Base-by-base conservation (phyloP, 257 asterid species). In the Perilla frutescens region DNA sequence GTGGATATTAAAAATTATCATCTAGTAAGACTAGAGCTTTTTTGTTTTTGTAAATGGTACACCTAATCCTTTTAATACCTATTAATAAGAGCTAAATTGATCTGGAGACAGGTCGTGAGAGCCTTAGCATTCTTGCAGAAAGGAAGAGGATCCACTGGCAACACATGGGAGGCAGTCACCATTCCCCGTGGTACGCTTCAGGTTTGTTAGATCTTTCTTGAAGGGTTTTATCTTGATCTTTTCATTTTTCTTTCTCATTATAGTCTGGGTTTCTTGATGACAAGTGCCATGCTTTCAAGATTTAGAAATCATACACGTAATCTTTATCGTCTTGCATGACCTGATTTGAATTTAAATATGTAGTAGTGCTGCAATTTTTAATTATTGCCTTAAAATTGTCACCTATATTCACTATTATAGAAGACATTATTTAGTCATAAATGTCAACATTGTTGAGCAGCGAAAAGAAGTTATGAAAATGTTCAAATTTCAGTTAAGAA, bases 171-270 rank as follows among this genome's bases (percentile, higher is more conserved):
- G 86, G 89, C 92, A 36, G 88, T 90, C 73, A 74, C 84, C 49
- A 95, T 95, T 85, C 96, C 96, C 59, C 96, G 99, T 79, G 99
- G 99, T 84, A 95, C 99, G 79, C 98, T 95, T 81, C 99, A 95
- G 99, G 99, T 95, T 85, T 79, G 98, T 86, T 76, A 53, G 80
- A 76, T 85, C 80, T 67, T 81, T 80, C 84, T 78, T 70, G 10
- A 48, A 32, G 5, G 54, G 47, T 68, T 75, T 73, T 49, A 40
- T 37, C 40, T 48, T 68, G 69, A 41, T 73, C 59, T 53, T 54
- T 31, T 39, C 31, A 8, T 55, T 67, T 51, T 31, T 14, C 66
- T 56, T 64, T 64, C 63, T 43, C 32, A 13, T n/a, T 60, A 8
- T 59, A 14, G 39, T 61, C 70, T 9, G 44, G 34, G 55, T 67